Evolutionary conservation across 371 early-diverging fungal genomes (phyloP).

Genomic region (Funneliformis caledonium): DNA sequence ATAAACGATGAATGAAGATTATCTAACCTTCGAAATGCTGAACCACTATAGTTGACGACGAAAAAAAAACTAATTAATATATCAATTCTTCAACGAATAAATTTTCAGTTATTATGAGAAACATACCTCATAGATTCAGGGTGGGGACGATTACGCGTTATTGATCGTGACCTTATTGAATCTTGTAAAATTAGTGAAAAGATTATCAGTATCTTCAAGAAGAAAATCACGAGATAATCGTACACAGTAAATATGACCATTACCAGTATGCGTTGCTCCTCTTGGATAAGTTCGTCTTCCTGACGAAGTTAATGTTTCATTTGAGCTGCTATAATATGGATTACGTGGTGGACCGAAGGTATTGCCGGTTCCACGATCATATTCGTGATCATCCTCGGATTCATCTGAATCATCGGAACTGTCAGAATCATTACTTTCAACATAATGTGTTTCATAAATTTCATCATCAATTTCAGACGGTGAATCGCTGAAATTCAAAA

Average conservation of each 20-base stretch:
- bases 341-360: not conserved
- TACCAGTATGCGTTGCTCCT: not conserved
- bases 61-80: not conserved
- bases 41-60: not conserved
- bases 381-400: not conserved
- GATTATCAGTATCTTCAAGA: not conserved
- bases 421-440: not conserved
- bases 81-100: not conserved
- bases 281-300: not conserved
- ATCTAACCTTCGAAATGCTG: not conserved
- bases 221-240: not conserved
- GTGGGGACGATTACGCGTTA: not conserved
- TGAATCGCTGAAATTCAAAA: not conserved
- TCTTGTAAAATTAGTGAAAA: not conserved
- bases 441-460: not conserved
- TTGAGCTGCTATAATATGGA: slow-evolving; percentile 1
- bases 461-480: not conserved
- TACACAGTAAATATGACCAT: not conserved
- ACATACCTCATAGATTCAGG: not conserved
- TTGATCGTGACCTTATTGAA: slow-evolving; percentile 16
- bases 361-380: not conserved
- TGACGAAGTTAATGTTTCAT: not conserved
- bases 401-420: slow-evolving; percentile 2
- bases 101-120: not conserved
- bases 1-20: not conserved